A percentile compares a stretch with the other conserved stretches of the same genome.
These are phyloP conservation scores for Ciborinia camelliae DNA, from an alignment of 2,329 filamentous ascomycete species.

Conservation along the genomic window DNA sequence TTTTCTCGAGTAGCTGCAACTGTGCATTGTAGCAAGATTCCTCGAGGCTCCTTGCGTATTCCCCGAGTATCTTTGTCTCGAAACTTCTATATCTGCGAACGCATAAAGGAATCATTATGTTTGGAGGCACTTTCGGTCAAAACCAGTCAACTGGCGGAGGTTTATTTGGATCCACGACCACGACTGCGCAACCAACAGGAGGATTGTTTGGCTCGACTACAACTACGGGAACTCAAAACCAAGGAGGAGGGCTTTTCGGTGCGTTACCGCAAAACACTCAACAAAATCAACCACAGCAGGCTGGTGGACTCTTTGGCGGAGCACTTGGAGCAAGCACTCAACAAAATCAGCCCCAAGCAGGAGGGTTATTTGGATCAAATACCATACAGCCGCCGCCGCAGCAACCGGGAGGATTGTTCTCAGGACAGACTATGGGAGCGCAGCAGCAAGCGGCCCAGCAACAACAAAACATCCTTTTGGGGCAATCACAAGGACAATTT, in stretches of 20 bases:
- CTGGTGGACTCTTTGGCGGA: constrained; percentile 30
- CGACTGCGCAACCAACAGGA: constrained; percentile 25
- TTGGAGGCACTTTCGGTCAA: constrained; percentile 29
- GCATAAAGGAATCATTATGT: constrained; percentile 24
- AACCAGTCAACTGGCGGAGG: constrained; percentile 28
- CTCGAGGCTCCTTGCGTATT: constrained; percentile 2
- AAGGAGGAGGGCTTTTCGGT: constrained; percentile 24
- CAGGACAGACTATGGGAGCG: constrained; percentile 20
- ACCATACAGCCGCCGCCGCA: constrained; percentile 20
- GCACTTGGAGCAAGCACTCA: constrained; percentile 32
- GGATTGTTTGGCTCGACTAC: constrained; percentile 41
- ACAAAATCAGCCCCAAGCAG: constrained; percentile 28
- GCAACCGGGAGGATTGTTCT: constrained; percentile 21
- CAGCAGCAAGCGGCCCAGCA: constrained; percentile 23
- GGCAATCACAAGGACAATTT: constrained; percentile 26
- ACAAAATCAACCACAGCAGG: constrained; percentile 34
- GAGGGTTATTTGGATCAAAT: constrained; percentile 21
- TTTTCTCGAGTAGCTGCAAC: constrained; percentile 13
- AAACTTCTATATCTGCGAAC: background rate
- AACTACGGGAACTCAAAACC: constrained; percentile 35
- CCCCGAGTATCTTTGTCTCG: background rate
- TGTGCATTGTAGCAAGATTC: background rate
- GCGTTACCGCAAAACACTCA: constrained; percentile 26
- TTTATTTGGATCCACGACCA: constrained; percentile 25
- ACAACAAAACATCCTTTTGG: constrained; percentile 17